Conservation (phyloP, 2,329 filamentous ascomycete species). For the Penicillium janthinellum region DNA sequence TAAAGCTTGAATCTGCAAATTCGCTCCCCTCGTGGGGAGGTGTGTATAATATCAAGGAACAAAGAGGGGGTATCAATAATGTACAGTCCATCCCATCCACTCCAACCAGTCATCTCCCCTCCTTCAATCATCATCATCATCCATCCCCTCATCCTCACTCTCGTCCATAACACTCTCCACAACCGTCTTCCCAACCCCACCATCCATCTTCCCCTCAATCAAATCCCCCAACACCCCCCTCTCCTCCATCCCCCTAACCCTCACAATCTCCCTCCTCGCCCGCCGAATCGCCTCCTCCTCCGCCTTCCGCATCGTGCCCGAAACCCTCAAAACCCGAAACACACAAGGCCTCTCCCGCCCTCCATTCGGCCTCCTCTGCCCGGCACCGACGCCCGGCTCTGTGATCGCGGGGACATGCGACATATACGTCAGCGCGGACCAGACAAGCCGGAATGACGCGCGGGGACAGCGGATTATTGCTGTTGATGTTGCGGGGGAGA, state of each 20-base stretch:
- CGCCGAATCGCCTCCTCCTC: constrained; percentile 86
- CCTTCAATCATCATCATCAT: constrained; percentile 34
- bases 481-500: constrained; percentile 88
- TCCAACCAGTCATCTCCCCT: neutral
- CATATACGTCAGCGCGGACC: constrained; percentile 85
- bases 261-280: constrained; percentile 70
- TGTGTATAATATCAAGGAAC: constrained; percentile 27
- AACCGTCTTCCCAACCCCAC: constrained; percentile 21
- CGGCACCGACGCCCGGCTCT: neutral
- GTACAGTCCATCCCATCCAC: constrained; percentile 6
- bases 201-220: constrained; percentile 21
- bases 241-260: constrained; percentile 59
- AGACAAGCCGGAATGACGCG: constrained; percentile 81
- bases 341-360: constrained; percentile 60
- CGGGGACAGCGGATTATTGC: constrained; percentile 85
- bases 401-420: constrained; percentile 62
- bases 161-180: constrained; percentile 51
- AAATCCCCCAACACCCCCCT: constrained; percentile 46
- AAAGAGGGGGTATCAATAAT: constrained; percentile 24
- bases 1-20: constrained; percentile 30
- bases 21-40: neutral
- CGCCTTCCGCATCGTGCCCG: constrained; percentile 88
- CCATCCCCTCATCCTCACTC: constrained; percentile 52
- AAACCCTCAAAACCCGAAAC: constrained; percentile 81
- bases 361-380: constrained; percentile 24